These are phyloP conservation scores for Xylariomycetidae sp. DNA, from an alignment of 2,329 filamentous ascomycete species.

Conservation along the genomic window DNA sequence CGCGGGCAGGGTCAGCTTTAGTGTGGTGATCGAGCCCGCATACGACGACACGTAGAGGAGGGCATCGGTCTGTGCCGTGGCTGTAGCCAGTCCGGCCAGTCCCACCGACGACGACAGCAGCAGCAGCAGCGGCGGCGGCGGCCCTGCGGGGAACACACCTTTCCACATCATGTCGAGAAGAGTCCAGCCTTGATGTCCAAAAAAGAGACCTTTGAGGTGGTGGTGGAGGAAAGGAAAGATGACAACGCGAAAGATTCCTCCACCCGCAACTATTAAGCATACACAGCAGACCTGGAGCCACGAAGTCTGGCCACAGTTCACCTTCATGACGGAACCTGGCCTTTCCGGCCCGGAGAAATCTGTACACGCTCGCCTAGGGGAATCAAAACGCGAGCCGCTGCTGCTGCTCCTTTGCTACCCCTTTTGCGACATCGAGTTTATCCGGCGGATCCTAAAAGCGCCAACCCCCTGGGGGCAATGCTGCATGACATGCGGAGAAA, in stretches of 20 bases:
- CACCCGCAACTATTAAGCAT: no score
- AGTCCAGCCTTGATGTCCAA: no score
- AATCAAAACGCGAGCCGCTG: background rate
- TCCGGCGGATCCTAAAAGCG: conserved; percentile 16
- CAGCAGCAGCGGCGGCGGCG: conserved; percentile 13
- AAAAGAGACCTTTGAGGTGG: background rate
- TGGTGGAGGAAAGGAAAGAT: conserved; percentile 12
- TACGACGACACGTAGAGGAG: conserved; percentile 47
- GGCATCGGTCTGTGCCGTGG: no score
- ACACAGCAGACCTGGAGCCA: no score
- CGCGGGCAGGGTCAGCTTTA: conserved; percentile 33
- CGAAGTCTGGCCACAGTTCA: background rate
- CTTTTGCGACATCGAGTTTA: conserved; percentile 13
- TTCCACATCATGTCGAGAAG: conserved; percentile 19
- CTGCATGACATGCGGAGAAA: no score
- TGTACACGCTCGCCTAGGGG: no score
- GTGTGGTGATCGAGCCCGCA: conserved; percentile 42
- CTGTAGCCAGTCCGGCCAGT: conserved; percentile 27
- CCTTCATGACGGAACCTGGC: background rate
- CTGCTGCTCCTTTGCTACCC: background rate
- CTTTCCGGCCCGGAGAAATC: background rate
- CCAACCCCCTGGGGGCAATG: no score
- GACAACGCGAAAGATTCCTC: conserved; percentile 12
- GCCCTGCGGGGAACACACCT: conserved; percentile 20
- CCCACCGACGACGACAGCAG: conserved; percentile 17